Conservation (phyloP, 192 early-diverging fungal genomes). For the Umbelopsis ramanniana region DNA sequence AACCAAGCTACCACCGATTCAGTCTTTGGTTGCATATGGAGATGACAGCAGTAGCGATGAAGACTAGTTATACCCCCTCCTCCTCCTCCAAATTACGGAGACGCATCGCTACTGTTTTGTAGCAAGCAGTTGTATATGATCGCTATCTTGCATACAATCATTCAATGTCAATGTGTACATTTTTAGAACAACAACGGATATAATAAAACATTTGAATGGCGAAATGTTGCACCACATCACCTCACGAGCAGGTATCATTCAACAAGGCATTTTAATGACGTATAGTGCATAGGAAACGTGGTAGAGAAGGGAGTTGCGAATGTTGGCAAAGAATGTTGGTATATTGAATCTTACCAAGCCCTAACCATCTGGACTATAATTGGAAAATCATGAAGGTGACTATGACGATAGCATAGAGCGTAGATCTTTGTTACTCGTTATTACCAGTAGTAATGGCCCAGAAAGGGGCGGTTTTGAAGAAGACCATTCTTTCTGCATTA, state of each 20-base stretch:
- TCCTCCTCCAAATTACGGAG: background rate
- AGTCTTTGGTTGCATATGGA: conserved; percentile 28
- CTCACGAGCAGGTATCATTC: no score
- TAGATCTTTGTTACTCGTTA: background rate
- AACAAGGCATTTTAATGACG: no score
- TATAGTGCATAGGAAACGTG: background rate
- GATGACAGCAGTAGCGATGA: conserved; percentile 30
- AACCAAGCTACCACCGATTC: background rate
- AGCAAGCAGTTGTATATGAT: background rate
- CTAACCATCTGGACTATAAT: background rate
- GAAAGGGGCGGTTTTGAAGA: conserved; percentile 15
- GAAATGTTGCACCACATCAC: no score
- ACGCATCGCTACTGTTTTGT: no score
- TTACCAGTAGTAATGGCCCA: no score
- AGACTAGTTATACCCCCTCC: conserved; percentile 18
- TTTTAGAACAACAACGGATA: background rate
- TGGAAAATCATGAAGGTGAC: background rate
- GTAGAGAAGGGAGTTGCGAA: background rate
- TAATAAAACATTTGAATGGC: no score
- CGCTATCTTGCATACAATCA: background rate
- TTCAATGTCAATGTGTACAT: background rate
- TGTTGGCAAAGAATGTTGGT: conserved; percentile 5
- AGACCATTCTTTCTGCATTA: conserved; percentile 12
- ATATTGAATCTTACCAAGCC: background rate
- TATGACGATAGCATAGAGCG: background rate